These are phyloP conservation scores for Hypoxylon sp. DNA, from an alignment of 2,329 filamentous ascomycete genomes.

Conservation along the genomic window DNA sequence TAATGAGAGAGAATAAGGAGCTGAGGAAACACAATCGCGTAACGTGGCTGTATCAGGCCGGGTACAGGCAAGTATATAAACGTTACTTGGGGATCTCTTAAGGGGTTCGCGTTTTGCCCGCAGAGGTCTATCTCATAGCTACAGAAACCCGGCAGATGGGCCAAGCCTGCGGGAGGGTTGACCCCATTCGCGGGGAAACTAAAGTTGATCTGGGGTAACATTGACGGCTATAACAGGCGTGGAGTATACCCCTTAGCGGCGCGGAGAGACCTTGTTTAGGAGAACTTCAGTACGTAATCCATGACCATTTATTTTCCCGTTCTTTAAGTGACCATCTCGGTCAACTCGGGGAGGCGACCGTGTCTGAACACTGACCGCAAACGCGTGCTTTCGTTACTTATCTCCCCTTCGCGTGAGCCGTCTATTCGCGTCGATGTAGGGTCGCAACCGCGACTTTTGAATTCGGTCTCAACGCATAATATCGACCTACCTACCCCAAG, in stretches of 20 bases:
- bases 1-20: background rate
- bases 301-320: constrained; percentile 5
- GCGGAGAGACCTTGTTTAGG: constrained; percentile 22
- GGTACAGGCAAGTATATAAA: constrained; percentile 15
- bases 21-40: background rate
- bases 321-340: constrained; percentile 12
- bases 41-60: constrained; percentile 20
- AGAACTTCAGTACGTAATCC: constrained; percentile 6
- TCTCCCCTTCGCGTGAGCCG: constrained; percentile 8
- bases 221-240: constrained; percentile 24
- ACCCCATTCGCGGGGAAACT: constrained; percentile 33
- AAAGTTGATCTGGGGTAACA: constrained; percentile 21
- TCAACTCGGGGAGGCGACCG: constrained; percentile 5
- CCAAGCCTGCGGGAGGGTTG: constrained; percentile 26
- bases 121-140: constrained; percentile 14
- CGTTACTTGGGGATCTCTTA: constrained; percentile 16
- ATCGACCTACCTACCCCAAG: background rate
- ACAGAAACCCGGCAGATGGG: constrained; percentile 15
- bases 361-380: constrained; percentile 2
- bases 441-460: constrained; percentile 9
- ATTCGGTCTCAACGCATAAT: background rate
- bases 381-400: constrained; percentile 8
- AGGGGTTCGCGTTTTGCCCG: constrained; percentile 5
- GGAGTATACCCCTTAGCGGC: constrained; percentile 19
- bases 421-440: background rate